phyloP scores from a whole-genome alignment of 805 yeast species.

The Kazachstania taianensis region DNA sequence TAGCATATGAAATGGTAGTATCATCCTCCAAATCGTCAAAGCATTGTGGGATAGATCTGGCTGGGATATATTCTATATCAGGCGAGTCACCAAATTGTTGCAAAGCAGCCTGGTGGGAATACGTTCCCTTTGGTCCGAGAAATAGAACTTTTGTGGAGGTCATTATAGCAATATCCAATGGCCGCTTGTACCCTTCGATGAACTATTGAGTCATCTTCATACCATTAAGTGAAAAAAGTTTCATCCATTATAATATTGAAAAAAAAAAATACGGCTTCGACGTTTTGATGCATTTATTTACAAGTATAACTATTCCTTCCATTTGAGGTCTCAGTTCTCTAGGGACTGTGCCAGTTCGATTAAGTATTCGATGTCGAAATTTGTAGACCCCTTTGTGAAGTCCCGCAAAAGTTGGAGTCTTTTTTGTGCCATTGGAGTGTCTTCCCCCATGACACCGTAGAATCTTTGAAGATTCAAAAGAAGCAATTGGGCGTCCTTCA shows the following conservation, averaged over 20 bases:
- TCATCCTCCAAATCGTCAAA: constrained; percentile 41
- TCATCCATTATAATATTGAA: too few species aligned
- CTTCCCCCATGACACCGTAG: constrained; percentile 56
- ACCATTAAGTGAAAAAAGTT: too few species aligned
- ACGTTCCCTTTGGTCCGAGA: constrained; percentile 87
- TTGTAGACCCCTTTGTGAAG: constrained; percentile 59
- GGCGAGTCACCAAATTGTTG: constrained; percentile 40
- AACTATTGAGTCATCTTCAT: neutral
- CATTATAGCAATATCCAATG: neutral
- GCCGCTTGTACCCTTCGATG: neutral
- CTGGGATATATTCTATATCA: constrained; percentile 21
- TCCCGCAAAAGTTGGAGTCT: constrained; percentile 50
- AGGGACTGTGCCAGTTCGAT: constrained; percentile 65
- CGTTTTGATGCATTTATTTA: too few species aligned
- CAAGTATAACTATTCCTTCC: too few species aligned
- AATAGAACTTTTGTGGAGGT: constrained; percentile 45
- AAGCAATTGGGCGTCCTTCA: constrained; percentile 70
- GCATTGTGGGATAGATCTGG: constrained; percentile 46
- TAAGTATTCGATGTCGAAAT: constrained; percentile 59
- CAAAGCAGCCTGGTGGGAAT: constrained; percentile 74
- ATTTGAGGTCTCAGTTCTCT: constrained; percentile 31
- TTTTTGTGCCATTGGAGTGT: constrained; percentile 33
- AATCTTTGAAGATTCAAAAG: constrained; percentile 71
- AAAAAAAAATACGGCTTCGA: too few species aligned
- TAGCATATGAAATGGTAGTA: constrained; percentile 49